Evolutionary conservation across 2,329 filamentous ascomycete species (phyloP).

Genomic region (Hypomyces rosellus): DNA sequence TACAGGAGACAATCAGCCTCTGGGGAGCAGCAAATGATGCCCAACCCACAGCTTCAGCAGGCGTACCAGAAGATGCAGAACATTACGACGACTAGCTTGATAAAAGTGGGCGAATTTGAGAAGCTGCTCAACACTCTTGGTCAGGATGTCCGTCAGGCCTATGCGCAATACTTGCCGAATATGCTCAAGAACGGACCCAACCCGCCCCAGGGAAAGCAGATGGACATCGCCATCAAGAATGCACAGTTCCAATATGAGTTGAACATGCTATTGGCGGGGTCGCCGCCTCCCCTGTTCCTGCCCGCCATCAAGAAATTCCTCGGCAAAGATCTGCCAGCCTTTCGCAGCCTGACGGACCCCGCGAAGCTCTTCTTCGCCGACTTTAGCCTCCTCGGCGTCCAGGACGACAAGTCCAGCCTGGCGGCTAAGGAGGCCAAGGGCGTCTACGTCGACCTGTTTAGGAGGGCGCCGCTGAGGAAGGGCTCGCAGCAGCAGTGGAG

Average conservation of each 20-base stretch:
- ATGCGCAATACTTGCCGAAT: slow-evolving; percentile 39
- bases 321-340: slow-evolving; percentile 48
- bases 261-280: slow-evolving; percentile 42
- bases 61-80: slow-evolving; percentile 50
- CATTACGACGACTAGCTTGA: slow-evolving; percentile 42
- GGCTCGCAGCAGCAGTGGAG: slow-evolving; percentile 26
- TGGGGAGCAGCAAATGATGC: slow-evolving; percentile 34
- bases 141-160: slow-evolving; percentile 44
- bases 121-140: slow-evolving; percentile 48
- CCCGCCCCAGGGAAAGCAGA: slow-evolving; percentile 35
- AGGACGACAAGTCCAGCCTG: slow-evolving; percentile 48
- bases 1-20: slow-evolving; percentile 40
- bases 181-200: slow-evolving; percentile 42
- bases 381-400: slow-evolving; percentile 61
- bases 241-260: slow-evolving; percentile 46
- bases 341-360: slow-evolving; percentile 56
- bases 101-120: slow-evolving; percentile 58
- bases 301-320: slow-evolving; percentile 61
- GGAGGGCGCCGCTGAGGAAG: slow-evolving; percentile 45
- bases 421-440: slow-evolving; percentile 30
- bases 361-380: slow-evolving; percentile 67
- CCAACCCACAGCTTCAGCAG: slow-evolving; percentile 49
- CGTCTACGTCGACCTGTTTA: slow-evolving; percentile 50
- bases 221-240: slow-evolving; percentile 39
- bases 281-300: slow-evolving; percentile 42